Conservation (phyloP, 805 yeast species). For the Saccharomycopsis capsularis region DNA sequence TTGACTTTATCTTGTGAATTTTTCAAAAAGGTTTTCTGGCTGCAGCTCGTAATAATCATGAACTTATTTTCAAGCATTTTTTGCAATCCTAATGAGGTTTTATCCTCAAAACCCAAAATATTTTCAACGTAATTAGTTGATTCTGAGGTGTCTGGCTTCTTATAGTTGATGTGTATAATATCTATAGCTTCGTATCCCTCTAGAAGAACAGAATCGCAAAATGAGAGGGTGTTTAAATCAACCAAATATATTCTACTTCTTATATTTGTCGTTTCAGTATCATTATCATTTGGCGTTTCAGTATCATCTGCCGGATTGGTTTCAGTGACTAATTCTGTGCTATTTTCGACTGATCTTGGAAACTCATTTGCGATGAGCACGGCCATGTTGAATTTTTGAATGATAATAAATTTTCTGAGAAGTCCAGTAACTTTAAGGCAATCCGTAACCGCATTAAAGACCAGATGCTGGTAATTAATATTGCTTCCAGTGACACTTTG, state of each 20-base stretch:
- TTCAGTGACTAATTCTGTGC: too few relatives aligned
- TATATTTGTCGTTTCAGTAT: not conserved
- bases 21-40: not conserved
- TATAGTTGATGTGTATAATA: not conserved
- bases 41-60: slow-evolving; percentile 1
- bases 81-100: slow-evolving; percentile 17
- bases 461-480: not conserved
- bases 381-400: not conserved
- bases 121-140: not conserved
- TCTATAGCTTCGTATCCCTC: slow-evolving; percentile 7
- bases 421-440: not conserved
- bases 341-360: too few relatives aligned
- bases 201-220: not conserved
- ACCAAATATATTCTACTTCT: not conserved
- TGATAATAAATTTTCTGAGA: slow-evolving; percentile 2
- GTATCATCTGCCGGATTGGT: not conserved
- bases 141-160: not conserved
- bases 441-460: not conserved
- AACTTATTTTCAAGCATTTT: slow-evolving; percentile 10
- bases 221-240: not conserved
- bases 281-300: not conserved
- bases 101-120: slow-evolving; percentile 14
- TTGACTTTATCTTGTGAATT: not conserved
- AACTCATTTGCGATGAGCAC: not conserved
- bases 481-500: not conserved